Percentiles rank a stretch among this genome's conserved stretches.
Conservation (phyloP, 169 alveolate species). For the Plasmodium falciparum region DNA sequence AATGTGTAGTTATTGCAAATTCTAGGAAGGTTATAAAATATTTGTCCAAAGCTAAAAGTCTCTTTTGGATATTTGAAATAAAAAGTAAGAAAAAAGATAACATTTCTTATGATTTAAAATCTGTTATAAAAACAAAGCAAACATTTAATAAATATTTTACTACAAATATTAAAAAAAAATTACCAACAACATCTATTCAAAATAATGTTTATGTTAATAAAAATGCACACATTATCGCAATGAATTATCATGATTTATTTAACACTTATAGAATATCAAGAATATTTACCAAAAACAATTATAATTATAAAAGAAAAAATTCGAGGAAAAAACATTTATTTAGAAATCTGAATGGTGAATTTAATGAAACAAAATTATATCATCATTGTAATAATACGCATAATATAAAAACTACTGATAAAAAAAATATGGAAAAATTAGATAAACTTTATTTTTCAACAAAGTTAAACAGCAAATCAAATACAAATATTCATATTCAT, state of each 20-base stretch:
- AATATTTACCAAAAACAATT: constrained; percentile 24
- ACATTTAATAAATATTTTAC: constrained; percentile 35
- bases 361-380: background rate
- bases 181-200: constrained; percentile 20
- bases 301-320: background rate
- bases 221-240: constrained; percentile 20
- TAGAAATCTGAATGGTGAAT: background rate
- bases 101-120: constrained; percentile 60
- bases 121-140: constrained; percentile 65
- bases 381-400: background rate
- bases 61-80: constrained; percentile 74
- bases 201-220: constrained; percentile 8
- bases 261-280: constrained; percentile 29
- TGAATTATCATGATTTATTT: constrained; percentile 52
- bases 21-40: constrained; percentile 67
- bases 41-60: constrained; percentile 67
- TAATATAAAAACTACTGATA: background rate
- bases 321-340: background rate
- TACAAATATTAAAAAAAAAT: constrained; percentile 10
- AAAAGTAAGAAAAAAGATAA: constrained; percentile 43
- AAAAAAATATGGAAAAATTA: background rate
- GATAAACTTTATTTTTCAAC: too few species aligned
- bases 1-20: constrained; percentile 69
- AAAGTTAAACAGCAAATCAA: background rate
- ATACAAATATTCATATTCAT: background rate